Conservation (phyloP, 2,329 filamentous ascomycete genomes). For the Eutypella sp. region DNA sequence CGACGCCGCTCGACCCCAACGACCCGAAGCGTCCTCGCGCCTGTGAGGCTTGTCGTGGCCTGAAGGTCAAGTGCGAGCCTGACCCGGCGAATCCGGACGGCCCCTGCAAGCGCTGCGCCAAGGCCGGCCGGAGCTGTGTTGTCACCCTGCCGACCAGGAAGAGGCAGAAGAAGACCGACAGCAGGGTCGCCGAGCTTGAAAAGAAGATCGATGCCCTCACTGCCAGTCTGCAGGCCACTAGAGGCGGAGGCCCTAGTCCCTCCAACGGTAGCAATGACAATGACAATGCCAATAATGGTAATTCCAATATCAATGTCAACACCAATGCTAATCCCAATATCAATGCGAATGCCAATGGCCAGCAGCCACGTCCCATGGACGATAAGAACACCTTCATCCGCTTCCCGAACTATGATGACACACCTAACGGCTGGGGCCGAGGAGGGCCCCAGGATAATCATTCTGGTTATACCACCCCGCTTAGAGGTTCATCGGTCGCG, state of each 20-base stretch:
- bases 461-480: conserved; percentile 9
- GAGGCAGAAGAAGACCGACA: conserved; percentile 88
- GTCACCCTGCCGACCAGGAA: conserved; percentile 72
- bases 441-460: conserved; percentile 12
- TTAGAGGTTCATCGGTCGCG: conserved; percentile 10
- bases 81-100: conserved; percentile 58
- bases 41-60: conserved; percentile 68
- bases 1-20: conserved; percentile 23
- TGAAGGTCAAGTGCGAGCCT: conserved; percentile 83
- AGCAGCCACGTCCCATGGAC: conserved; percentile 6
- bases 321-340: too few species aligned
- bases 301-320: too few species aligned
- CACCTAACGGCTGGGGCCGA: conserved; percentile 18
- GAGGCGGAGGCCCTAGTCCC: conserved; percentile 16
- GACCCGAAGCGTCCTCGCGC: conserved; percentile 65
- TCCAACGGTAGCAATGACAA: too few species aligned
- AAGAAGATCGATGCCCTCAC: conserved; percentile 89
- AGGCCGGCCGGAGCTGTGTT: conserved; percentile 71
- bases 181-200: conserved; percentile 81
- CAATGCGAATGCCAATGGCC: background rate
- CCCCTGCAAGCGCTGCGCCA: conserved; percentile 70
- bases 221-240: conserved; percentile 63
- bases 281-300: too few species aligned
- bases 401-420: conserved; percentile 1
- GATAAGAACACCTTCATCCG: conserved; percentile 12